phyloP scores from a whole-genome alignment of 352 stramenopile genomes.

The Sclerospora graminicola region DNA sequence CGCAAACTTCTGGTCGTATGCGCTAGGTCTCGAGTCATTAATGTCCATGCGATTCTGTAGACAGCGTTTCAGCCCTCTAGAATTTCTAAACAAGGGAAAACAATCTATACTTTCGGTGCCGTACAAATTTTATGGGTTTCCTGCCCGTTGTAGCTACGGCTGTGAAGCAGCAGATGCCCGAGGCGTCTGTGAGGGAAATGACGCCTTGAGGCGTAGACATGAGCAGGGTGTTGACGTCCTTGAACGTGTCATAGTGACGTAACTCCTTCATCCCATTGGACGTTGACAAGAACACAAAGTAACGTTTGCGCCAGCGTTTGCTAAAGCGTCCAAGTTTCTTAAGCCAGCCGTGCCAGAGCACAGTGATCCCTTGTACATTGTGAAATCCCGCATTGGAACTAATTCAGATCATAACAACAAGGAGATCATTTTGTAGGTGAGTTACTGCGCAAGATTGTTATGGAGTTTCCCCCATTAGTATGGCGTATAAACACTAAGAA shows the following conservation, averaged over 20 bases:
- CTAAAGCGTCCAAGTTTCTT: constrained; percentile 79
- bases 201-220: constrained; percentile 63
- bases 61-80: background rate
- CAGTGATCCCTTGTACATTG: constrained; percentile 41
- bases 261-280: constrained; percentile 60
- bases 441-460: background rate
- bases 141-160: constrained; percentile 25
- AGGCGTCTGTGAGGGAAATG: constrained; percentile 57
- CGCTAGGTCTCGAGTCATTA: constrained; percentile 37
- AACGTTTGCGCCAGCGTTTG: constrained; percentile 66
- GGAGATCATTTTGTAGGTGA: constrained; percentile 1
- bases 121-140: constrained; percentile 54
- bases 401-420: constrained; percentile 2
- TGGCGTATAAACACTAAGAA: no score
- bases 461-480: no score
- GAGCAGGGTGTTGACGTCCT: constrained; percentile 46
- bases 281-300: constrained; percentile 71
- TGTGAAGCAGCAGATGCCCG: constrained; percentile 69
- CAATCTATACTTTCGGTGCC: background rate
- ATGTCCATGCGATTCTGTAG: constrained; percentile 41
- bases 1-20: constrained; percentile 68
- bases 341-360: constrained; percentile 80
- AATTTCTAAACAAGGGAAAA: background rate
- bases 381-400: constrained; percentile 47
- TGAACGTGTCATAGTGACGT: constrained; percentile 61